phyloP scores from a whole-genome alignment of 305 asterid species.

The Stenogyne calaminthoides region DNA sequence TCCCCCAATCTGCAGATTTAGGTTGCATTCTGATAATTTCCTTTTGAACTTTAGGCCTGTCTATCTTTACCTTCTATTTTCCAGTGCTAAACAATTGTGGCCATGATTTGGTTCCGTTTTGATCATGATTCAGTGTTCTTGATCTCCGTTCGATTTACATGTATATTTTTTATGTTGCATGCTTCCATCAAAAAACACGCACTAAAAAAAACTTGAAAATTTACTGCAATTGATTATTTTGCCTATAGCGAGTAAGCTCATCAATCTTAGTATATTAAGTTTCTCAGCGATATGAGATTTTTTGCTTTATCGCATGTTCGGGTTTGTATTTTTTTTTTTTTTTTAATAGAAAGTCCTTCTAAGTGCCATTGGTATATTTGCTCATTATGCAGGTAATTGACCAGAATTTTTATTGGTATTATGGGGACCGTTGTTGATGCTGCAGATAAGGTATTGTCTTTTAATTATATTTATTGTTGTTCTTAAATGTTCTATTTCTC shows the following conservation, averaged over 20 bases:
- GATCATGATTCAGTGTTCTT: slow-evolving; percentile 5
- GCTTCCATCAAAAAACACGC: no score
- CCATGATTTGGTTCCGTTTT: neutral
- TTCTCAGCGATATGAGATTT: slow-evolving; percentile 7
- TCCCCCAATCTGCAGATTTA: slow-evolving; percentile 9
- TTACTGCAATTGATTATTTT: neutral
- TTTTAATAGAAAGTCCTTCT: neutral
- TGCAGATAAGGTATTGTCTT: slow-evolving; percentile 51
- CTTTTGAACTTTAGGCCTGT: neutral
- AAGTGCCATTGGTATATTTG: slow-evolving; percentile 19
- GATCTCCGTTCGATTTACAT: slow-evolving; percentile 18
- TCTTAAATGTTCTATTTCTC: neutral
- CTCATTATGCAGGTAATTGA: slow-evolving; percentile 39
- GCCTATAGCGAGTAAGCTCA: neutral
- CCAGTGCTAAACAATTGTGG: neutral
- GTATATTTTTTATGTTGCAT: no score
- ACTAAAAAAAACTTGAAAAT: neutral
- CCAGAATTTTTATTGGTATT: slow-evolving; percentile 27
- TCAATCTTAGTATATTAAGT: neutral
- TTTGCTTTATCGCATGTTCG: neutral
- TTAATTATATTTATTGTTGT: slow-evolving; percentile 12
- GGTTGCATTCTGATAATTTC: neutral
- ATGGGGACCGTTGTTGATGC: slow-evolving; percentile 76
- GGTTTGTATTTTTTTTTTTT: neutral
- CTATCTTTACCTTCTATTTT: neutral